These are phyloP conservation scores for Talaromyces sp. DNA, from an alignment of 2,329 filamentous ascomycete species.

Conservation along the genomic window DNA sequence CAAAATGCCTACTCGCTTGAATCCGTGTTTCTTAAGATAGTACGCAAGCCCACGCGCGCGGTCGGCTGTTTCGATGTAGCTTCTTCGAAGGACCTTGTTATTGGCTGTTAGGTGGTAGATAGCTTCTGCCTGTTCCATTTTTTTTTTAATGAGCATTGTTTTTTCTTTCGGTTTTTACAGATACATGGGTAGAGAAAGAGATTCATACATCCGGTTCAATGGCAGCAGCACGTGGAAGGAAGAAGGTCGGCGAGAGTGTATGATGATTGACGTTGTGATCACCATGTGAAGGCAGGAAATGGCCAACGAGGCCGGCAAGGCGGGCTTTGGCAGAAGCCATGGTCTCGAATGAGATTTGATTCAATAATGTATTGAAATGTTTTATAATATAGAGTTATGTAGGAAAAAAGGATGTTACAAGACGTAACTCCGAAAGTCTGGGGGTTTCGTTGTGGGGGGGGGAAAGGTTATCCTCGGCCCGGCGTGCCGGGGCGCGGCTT, in stretches of 20 bases:
- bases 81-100: slow-evolving; percentile 66
- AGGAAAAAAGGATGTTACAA: neutral
- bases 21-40: slow-evolving; percentile 70
- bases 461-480: neutral
- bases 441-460: neutral
- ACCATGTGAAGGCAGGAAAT: slow-evolving; percentile 17
- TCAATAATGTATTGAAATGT: neutral
- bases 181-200: neutral
- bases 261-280: slow-evolving; percentile 31
- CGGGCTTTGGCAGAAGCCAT: slow-evolving; percentile 24
- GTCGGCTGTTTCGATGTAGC: slow-evolving; percentile 77
- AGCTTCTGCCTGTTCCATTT: slow-evolving; percentile 57
- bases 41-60: slow-evolving; percentile 84
- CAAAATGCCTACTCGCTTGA: slow-evolving; percentile 76
- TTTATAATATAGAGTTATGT: neutral
- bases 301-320: slow-evolving; percentile 26
- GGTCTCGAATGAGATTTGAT: neutral
- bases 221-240: slow-evolving; percentile 75
- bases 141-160: neutral
- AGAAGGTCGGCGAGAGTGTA: slow-evolving; percentile 80
- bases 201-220: slow-evolving; percentile 71
- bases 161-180: no score
- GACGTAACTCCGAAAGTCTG: neutral
- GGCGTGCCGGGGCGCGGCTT: neutral
- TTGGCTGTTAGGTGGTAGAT: slow-evolving; percentile 83